Base-by-base conservation (phyloP, 2,329 filamentous ascomycete species). In the Thelonectria discophora region DNA sequence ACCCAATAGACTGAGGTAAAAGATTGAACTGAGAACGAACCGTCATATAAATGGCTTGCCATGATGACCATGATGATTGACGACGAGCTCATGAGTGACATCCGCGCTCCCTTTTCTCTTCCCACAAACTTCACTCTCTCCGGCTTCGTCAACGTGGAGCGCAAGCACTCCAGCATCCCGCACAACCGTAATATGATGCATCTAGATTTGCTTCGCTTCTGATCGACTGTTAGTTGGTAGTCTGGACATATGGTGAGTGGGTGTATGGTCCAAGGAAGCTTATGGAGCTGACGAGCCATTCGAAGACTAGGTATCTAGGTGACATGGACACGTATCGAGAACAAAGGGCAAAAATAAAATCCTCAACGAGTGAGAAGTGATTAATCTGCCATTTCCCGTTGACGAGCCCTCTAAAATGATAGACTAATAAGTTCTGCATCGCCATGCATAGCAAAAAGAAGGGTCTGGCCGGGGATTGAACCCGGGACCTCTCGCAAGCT, bases 391-490 rank as follows among this genome's bases (percentile, higher is more conserved):
- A 4, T 30, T 8, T 30, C 8, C 7, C 27, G 27, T 30, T 30
- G 27, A 7, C 7, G 27, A 30, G 9, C 2, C 27, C 7, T 30
- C 4, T 8, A 30, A 30, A 40, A 40, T n/a, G 37, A 40, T 13
- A n/a, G n/a, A n/a, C n/a, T n/a, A 15, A 24, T 6, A 24, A 6
- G 3, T 24, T 30, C 27, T 7, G 4, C 24, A 8, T 10, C 5
- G 27, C 27, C 9, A 30, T 5, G 8, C 6, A 30, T 8, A 2
- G 27, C 27, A 30, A 30, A 30, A 30, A 8, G 9, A 30, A 30
- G 77, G 77, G 77, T 77, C 76, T 77, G 76, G 76, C 78, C 77
- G 78, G 76, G 77, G 76, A 79, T 79, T 77, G 78, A 79, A 79
- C 77, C 76, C 77, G 77, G 77, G 77, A 79, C 77, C 77, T 79